Base-by-base conservation (phyloP, 1,139 yeast genomes). In the Nakaseomyces bracarensis region DNA sequence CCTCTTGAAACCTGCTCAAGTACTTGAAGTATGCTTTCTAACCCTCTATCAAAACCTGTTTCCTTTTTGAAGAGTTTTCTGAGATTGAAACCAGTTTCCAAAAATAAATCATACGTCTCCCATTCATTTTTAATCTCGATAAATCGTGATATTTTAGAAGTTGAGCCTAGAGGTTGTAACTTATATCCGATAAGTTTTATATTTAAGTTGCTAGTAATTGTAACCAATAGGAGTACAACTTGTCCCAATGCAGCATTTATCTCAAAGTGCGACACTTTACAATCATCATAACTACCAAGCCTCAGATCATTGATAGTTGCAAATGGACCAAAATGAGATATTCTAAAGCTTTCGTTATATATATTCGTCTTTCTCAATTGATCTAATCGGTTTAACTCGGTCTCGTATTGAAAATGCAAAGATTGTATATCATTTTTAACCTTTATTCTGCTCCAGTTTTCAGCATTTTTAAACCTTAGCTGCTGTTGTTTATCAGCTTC, bases 241-340 rank as follows among this genome's bases (percentile, higher is more conserved):
- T 89, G 95, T 0, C 98, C 98, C 60, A 91, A 66, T 0, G 95
- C 97, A 1, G 94, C 93, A 58, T 89, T 91, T 33, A 87, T 79
- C 54, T 91, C 98, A 40, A 85, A 77, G 95, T 96, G 87, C 3
- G 93, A 83, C 0, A 89, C 77, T 42, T 68, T 72, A 46, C 70
- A 66, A 1, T 70, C 72, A 36, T 74, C 74, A 37, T 76, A 58
- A 19, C 77, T 65, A 0, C 97, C 98, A 11, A 91, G 61, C 43
- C 96, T 65, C 36, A 85, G 69, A 0, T 91, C 94, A 60, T 89
- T 89, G 21, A 91, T 89, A 0, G 93, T 82, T 1, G 94, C 96
- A 64, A 82, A 85, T 39, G 76, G 76, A 7, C 91, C 91, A 43
- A 82, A 86, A 51, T 79, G 82, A 0, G 93, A 82, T 14, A 91